Percentiles rank a stretch among this genome's conserved stretches.
Evolutionary conservation across 2,329 filamentous ascomycete genomes (phyloP).

Genomic region (Monosporascus sp.): DNA sequence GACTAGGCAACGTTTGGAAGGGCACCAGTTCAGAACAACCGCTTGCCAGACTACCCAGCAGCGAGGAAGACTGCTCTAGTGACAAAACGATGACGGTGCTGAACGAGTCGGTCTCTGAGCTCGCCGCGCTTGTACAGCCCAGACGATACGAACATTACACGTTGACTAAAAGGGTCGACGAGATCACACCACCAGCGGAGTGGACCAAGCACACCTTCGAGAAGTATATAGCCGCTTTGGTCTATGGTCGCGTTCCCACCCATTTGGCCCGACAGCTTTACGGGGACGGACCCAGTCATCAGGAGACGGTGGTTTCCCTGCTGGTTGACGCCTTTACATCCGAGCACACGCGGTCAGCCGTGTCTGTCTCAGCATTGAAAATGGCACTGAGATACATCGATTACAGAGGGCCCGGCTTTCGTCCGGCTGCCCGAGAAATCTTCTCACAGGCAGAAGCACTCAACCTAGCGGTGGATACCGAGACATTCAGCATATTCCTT

Average conservation of each 20-base stretch:
- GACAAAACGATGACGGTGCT: constrained; percentile 18
- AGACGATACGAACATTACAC: constrained; percentile 10
- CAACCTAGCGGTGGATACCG: constrained; percentile 19
- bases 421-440: constrained; percentile 16
- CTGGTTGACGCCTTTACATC: constrained; percentile 20
- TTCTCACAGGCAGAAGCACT: constrained; percentile 14
- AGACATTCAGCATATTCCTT: constrained; percentile 21
- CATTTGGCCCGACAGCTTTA: constrained; percentile 19
- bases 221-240: constrained; percentile 21
- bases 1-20: constrained; percentile 13
- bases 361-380: constrained; percentile 22
- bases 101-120: neutral
- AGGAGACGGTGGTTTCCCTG: constrained; percentile 20
- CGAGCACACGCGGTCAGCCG: constrained; percentile 10
- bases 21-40: neutral
- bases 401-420: constrained; percentile 13
- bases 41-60: constrained; percentile 8
- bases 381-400: constrained; percentile 22
- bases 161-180: constrained; percentile 17
- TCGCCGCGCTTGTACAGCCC: neutral
- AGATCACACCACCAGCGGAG: constrained; percentile 16
- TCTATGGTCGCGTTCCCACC: constrained; percentile 18
- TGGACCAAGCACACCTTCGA: constrained; percentile 25
- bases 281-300: constrained; percentile 15
- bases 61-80: constrained; percentile 8